Evolutionary conservation across 257 asterid genomes (phyloP).

Genomic region (Solanum chmielewskii): DNA sequence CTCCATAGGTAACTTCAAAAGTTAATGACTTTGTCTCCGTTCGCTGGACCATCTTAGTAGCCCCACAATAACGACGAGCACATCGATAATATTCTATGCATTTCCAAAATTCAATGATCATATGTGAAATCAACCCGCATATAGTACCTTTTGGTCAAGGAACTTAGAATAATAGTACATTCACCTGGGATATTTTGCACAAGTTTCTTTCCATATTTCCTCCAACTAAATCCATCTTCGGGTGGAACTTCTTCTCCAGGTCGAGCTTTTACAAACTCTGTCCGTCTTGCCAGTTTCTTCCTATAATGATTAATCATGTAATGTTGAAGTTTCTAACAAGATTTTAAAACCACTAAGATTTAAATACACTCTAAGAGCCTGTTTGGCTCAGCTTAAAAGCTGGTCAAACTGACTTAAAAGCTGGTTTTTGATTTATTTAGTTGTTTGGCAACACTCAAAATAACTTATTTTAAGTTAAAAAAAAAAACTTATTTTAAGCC

Average conservation of each 20-base stretch:
- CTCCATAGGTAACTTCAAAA: background rate
- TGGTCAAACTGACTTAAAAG: too few species aligned
- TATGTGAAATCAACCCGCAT: background rate
- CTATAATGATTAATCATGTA: background rate
- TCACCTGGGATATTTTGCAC: slow-evolving; percentile 32
- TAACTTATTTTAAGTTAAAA: too few species aligned
- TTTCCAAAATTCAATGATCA: background rate
- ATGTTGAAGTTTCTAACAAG: background rate
- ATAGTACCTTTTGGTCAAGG: background rate
- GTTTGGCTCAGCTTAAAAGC: too few species aligned
- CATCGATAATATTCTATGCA: background rate
- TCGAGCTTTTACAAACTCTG: background rate
- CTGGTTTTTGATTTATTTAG: too few species aligned
- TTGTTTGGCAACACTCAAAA: too few species aligned
- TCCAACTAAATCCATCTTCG: slow-evolving; percentile 29
- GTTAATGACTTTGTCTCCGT: background rate
- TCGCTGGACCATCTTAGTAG: background rate
- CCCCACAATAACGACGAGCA: background rate
- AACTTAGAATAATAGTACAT: background rate
- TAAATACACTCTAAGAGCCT: background rate
- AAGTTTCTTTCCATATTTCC: slow-evolving; percentile 36
- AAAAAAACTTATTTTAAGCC: too few species aligned
- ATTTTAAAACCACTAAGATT: background rate
- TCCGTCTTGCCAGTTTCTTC: background rate
- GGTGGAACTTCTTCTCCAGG: background rate